A percentile compares a stretch with the other conserved stretches of the same genome.
Conservation (phyloP, 805 yeast genomes). For the Cyberlindnera nakhonratchasimensis region DNA sequence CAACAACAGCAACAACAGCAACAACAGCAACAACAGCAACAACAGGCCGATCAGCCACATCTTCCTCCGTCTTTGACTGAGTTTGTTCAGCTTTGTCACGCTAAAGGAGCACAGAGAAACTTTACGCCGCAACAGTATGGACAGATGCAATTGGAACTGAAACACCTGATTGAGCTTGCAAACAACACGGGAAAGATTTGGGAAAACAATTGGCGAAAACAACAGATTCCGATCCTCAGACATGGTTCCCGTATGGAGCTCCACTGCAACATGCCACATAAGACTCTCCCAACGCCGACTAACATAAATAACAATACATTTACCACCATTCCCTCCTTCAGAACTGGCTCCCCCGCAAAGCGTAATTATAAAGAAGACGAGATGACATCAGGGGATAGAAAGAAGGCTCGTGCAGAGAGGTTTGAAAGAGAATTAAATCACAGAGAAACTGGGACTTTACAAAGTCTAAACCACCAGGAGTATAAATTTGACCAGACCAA, state of each 20-base stretch:
- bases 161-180: slow-evolving; percentile 27
- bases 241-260: slow-evolving; percentile 14
- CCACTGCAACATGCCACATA: slow-evolving; percentile 13
- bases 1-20: slow-evolving; percentile 11
- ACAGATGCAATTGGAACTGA: slow-evolving; percentile 26
- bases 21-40: slow-evolving; percentile 5
- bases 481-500: slow-evolving; percentile 32
- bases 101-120: slow-evolving; percentile 15
- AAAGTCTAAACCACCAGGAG: slow-evolving; percentile 28
- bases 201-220: slow-evolving; percentile 29
- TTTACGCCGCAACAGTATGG: slow-evolving; percentile 15
- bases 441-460: slow-evolving; percentile 17
- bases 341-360: background rate
- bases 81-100: slow-evolving; percentile 25
- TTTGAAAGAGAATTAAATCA: slow-evolving; percentile 28
- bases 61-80: slow-evolving; percentile 22
- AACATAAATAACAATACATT: background rate
- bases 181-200: slow-evolving; percentile 23
- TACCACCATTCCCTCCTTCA: background rate
- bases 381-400: slow-evolving; percentile 27
- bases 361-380: slow-evolving; percentile 13
- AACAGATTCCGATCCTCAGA: slow-evolving; percentile 25
- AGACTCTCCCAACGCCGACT: slow-evolving; percentile 3
- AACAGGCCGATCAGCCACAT: slow-evolving; percentile 11
- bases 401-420: slow-evolving; percentile 34